These are phyloP conservation scores for Amborella trichopoda DNA, from an alignment of 164 flowering plant species.

Conservation along the genomic window DNA sequence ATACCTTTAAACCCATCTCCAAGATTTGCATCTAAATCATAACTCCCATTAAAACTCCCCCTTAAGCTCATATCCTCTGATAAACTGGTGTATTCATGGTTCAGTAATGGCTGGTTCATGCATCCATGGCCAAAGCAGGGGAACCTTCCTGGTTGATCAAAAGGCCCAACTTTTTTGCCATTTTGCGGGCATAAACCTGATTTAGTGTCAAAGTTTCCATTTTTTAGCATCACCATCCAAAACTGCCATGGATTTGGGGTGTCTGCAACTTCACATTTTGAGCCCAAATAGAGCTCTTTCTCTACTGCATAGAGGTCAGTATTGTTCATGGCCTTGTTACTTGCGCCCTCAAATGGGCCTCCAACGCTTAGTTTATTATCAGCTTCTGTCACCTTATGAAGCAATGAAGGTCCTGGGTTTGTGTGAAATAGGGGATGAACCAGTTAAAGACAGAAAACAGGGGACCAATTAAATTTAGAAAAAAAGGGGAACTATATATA, in stretches of 20 bases:
- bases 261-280: conserved; percentile 34
- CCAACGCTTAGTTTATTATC: conserved; percentile 51
- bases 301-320: conserved; percentile 42
- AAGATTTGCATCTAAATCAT: conserved; percentile 33
- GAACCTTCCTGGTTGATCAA: conserved; percentile 26
- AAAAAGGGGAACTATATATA: too few species aligned
- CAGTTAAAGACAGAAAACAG: too few species aligned
- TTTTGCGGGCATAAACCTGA: conserved; percentile 47
- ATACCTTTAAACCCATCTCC: conserved; percentile 13
- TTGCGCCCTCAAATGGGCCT: conserved; percentile 21
- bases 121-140: conserved; percentile 68
- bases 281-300: conserved; percentile 52
- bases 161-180: conserved; percentile 34
- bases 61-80: conserved; percentile 18
- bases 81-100: conserved; percentile 37
- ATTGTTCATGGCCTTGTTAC: conserved; percentile 12
- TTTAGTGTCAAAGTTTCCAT: conserved; percentile 50
- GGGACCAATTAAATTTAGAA: too few species aligned
- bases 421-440: too few species aligned
- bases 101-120: conserved; percentile 59
- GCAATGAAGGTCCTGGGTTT: not conserved
- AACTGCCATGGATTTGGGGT: conserved; percentile 59
- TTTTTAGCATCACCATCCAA: conserved; percentile 76
- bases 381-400: conserved; percentile 38
- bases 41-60: conserved; percentile 59